Base-by-base conservation (phyloP, 164 flowering plant species). In the Macadamia tetraphylla region DNA sequence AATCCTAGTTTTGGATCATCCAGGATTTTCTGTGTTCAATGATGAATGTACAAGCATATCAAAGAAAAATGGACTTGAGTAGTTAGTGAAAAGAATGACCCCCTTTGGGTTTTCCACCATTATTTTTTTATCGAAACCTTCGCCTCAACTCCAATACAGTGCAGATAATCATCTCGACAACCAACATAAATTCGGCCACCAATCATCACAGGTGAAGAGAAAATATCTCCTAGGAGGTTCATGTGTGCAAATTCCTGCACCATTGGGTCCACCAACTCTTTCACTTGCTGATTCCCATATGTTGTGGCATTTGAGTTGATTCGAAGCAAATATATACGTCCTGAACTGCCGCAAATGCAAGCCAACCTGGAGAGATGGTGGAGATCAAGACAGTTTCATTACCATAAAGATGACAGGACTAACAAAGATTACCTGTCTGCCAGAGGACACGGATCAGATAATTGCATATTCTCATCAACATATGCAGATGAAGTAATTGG, bases 191-290 rank as follows among this genome's bases (percentile, higher is more conserved):
- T 81, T 67, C 81, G 75, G 31, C 96, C 96, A 63, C 90, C 88
- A 74, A 91, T 81, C 98, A 94, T 92, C 69, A 94, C 84, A 2
- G 95, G 95, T 17, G 97, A 88, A 58, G 96, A 91, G 71, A 91
- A 90, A 63, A 91, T 75, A 29, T 90, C 91, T 63, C 91, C 95
- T 29, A 72, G 73, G 3, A 91, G 86, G 51, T 83, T 79, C 49
- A 86, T 55, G 64, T 77, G 81, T 49, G 88, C 87, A 73, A 82
- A 83, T 73, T 87, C 90, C 67, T 81, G 68, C 35, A 91, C 92
- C 65, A 72, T 17, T 23, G 71, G 73, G 35, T 10, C 55, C 46
- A 8, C n/a, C 44, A 35, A 9, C 30, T 68, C 55, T 64, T 67
- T 65, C n/a, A 29, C 71, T 29, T 62, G 35, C 66, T 71, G 68